Percentiles rank a stretch among this genome's conserved stretches.
Conservation (phyloP, 257 asterid genomes). For the Solanum phureja region DNA sequence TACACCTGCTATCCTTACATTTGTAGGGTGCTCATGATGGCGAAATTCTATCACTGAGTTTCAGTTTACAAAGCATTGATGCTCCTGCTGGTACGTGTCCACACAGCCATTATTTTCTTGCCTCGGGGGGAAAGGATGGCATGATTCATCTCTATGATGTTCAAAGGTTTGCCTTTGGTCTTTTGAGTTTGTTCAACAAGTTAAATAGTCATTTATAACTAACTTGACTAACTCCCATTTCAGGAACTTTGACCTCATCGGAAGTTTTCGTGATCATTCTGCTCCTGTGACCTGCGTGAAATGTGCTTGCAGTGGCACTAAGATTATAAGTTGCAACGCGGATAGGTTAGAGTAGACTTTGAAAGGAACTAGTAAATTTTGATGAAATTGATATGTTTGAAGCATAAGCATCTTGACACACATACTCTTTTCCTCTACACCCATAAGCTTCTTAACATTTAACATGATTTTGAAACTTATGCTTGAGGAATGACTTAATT, state of each 20-base stretch:
- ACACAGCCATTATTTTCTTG: conserved; percentile 35
- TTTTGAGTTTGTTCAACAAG: conserved; percentile 4
- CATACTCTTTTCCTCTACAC: background rate
- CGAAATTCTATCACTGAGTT: conserved; percentile 53
- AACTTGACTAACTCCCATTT: conserved; percentile 1
- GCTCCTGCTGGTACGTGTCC: conserved; percentile 8
- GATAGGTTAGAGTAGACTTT: conserved; percentile 36
- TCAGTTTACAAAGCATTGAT: conserved; percentile 27
- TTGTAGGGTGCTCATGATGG: conserved; percentile 56
- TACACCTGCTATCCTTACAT: background rate
- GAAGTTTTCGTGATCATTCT: conserved; percentile 43
- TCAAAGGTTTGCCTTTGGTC: conserved; percentile 32
- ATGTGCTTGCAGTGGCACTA: conserved; percentile 33
- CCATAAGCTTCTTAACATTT: background rate
- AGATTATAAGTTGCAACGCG: conserved; percentile 47
- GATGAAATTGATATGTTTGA: background rate
- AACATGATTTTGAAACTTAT: background rate
- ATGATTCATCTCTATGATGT: conserved; percentile 46
- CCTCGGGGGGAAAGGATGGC: conserved; percentile 57
- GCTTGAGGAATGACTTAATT: background rate
- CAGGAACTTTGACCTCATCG: conserved; percentile 48
- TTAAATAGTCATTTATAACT: background rate
- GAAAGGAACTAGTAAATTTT: background rate
- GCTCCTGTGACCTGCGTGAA: conserved; percentile 44
- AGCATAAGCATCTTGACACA: background rate